A percentile compares a stretch with the other conserved stretches of the same genome.
Evolutionary conservation across 2,329 filamentous ascomycete species (phyloP).

Genomic region (Allantophomopsis lycopodina): DNA sequence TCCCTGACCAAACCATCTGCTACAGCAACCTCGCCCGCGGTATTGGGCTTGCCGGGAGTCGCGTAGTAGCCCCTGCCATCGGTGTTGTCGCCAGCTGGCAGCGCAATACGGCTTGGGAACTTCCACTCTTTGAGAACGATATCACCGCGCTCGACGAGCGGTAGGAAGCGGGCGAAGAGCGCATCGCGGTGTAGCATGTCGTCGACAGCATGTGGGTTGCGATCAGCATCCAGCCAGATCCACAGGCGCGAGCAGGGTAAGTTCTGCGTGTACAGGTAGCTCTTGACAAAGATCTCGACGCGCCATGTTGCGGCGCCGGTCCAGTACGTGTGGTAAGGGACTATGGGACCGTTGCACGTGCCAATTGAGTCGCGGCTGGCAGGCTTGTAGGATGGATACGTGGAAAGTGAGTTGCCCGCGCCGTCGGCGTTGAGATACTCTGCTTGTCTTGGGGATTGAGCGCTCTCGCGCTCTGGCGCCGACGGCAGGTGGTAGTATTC

Average conservation of each 20-base stretch:
- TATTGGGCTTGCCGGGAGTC: conserved; percentile 25
- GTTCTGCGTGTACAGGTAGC: conserved; percentile 41
- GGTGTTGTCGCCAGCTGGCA: conserved; percentile 31
- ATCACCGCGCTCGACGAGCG: conserved; percentile 36
- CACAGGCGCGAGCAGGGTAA: conserved; percentile 36
- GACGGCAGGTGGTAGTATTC: conserved; percentile 34
- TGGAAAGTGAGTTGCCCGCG: conserved; percentile 15
- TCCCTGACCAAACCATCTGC: conserved; percentile 37
- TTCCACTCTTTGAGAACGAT: conserved; percentile 36
- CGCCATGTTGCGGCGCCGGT: conserved; percentile 41
- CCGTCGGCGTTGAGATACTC: conserved; percentile 21
- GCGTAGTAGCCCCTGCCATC: conserved; percentile 35
- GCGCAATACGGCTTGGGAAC: conserved; percentile 34
- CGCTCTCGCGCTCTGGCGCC: conserved; percentile 15
- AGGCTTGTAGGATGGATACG: conserved; percentile 18
- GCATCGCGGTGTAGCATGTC: conserved; percentile 36
- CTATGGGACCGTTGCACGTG: conserved; percentile 38
- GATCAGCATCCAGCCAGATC: conserved; percentile 39
- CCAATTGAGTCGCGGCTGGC: conserved; percentile 27
- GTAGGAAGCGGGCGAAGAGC: conserved; percentile 36
- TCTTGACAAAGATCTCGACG: conserved; percentile 40
- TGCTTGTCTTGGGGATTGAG: conserved; percentile 15
- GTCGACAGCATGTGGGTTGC: conserved; percentile 31
- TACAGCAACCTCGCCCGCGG: conserved; percentile 21
- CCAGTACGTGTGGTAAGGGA: conserved; percentile 42